Percentiles rank a stretch among this genome's conserved stretches.
phyloP scores from a whole-genome alignment of 139 green algal genomes.

The Volvox africanus region DNA sequence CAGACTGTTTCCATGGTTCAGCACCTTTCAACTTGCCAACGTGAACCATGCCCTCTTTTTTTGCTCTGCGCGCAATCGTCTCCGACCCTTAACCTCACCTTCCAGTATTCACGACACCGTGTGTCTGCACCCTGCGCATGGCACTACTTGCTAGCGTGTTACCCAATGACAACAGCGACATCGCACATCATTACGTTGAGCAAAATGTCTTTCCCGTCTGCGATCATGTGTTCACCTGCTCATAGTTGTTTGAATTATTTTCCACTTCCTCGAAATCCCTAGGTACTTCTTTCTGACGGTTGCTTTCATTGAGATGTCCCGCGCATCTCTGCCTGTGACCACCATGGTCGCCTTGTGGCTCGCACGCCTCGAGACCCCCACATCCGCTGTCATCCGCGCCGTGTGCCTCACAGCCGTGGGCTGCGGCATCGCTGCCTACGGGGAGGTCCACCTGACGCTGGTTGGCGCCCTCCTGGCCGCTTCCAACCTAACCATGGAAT shows the following conservation, averaged over 20 bases:
- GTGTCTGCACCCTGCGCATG: no score
- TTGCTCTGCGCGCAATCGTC: no score
- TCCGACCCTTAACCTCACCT: no score
- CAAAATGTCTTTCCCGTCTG: no score
- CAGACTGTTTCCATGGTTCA: not conserved
- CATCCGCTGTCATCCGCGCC: slow-evolving; percentile 36
- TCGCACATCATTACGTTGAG: no score
- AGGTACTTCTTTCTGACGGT: slow-evolving; percentile 58
- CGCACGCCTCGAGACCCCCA: slow-evolving; percentile 48
- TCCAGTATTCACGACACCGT: no score
- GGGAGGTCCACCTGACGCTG: slow-evolving; percentile 46
- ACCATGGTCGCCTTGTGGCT: slow-evolving; percentile 51
- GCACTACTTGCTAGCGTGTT: no score
- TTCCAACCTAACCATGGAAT: slow-evolving; percentile 49
- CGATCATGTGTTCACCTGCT: no score
- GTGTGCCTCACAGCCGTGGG: slow-evolving; percentile 50
- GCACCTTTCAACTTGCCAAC: not conserved
- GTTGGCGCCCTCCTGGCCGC: slow-evolving; percentile 25
- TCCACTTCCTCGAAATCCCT: not conserved
- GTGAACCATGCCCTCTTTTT: no score
- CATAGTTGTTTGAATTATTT: no score
- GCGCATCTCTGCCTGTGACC: slow-evolving; percentile 48
- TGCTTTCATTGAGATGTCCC: slow-evolving; percentile 59
- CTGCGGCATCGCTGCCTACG: slow-evolving; percentile 51
- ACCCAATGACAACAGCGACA: no score